Percentiles rank a stretch among this genome's conserved stretches.
These are phyloP conservation scores for Mycena citricolor DNA, from an alignment of 1,284 basidiomycete genomes.

Conservation along the genomic window DNA sequence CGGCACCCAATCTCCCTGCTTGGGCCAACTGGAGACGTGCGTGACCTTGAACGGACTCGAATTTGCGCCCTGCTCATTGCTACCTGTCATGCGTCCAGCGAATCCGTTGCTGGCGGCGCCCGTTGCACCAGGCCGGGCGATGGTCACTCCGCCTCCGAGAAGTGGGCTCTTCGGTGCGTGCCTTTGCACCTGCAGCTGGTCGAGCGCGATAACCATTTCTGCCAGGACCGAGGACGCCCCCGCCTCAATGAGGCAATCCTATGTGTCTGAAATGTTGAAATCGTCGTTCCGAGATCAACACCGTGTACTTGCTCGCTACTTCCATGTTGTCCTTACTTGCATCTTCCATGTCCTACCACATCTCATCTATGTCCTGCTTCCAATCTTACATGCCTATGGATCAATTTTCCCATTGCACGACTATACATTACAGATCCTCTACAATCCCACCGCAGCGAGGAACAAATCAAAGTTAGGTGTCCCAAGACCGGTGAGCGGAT, in stretches of 20 bases:
- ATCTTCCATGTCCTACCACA: too few species aligned
- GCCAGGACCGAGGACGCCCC: conserved; percentile 57
- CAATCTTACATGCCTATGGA: too few species aligned
- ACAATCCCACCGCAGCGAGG: conserved; percentile 3
- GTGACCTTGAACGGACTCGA: conserved; percentile 16
- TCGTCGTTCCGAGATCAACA: too few species aligned
- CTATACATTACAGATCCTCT: too few species aligned
- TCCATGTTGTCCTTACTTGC: too few species aligned
- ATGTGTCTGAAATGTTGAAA: too few species aligned
- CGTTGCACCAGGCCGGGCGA: conserved; percentile 34
- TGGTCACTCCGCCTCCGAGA: conserved; percentile 46
- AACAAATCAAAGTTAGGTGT: conserved; percentile 6
- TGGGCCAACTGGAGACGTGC: conserved; percentile 79
- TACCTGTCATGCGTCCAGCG: conserved; percentile 36
- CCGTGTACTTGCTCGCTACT: too few species aligned
- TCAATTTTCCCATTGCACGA: too few species aligned
- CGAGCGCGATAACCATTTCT: background rate
- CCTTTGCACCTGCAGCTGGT: background rate
- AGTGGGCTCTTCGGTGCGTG: conserved; percentile 63
- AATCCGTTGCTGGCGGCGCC: conserved; percentile 55
- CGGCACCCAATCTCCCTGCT: conserved; percentile 54
- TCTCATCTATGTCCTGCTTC: too few species aligned
- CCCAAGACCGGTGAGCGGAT: conserved; percentile 7
- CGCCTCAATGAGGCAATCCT: conserved; percentile 58
- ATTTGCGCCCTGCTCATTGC: background rate